These are phyloP conservation scores for Flagelloscypha sp. DNA, from an alignment of 768 basidiomycete genomes.

Conservation along the genomic window DNA sequence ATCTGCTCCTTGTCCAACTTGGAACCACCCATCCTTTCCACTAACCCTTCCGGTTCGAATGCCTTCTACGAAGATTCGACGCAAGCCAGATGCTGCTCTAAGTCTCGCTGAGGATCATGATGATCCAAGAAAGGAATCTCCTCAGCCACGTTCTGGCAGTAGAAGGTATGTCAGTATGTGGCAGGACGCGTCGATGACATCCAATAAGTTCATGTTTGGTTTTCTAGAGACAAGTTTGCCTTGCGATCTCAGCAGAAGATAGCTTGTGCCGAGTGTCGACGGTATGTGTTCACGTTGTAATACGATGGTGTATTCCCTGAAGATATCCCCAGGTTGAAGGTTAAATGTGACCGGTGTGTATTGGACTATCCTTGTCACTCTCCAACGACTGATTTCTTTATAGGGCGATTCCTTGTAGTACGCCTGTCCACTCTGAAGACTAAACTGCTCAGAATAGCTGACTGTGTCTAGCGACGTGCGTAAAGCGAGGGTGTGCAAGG, in stretches of 20 bases:
- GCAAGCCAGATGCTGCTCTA: no score
- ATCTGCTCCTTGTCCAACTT: no score
- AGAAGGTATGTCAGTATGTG: background rate
- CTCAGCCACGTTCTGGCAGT: background rate
- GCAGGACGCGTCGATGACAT: conserved; percentile 3
- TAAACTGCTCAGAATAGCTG: conserved; percentile 12
- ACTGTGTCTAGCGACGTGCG: conserved; percentile 36
- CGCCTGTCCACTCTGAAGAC: conserved; percentile 1
- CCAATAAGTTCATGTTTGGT: no score
- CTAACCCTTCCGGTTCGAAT: no score
- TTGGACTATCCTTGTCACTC: background rate
- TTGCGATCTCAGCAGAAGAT: conserved; percentile 19
- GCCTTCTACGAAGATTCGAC: no score
- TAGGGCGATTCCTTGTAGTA: conserved; percentile 28
- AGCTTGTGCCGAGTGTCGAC: conserved; percentile 23
- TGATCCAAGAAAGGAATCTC: background rate
- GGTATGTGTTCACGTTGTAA: conserved; percentile 10
- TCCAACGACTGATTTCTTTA: conserved; percentile 4
- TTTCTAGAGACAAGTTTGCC: no score
- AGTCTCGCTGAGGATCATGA: no score
- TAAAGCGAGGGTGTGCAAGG: conserved; percentile 38
- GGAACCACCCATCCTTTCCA: no score
- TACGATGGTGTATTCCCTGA: conserved; percentile 1
- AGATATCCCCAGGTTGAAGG: conserved; percentile 15
- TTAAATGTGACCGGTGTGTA: conserved; percentile 19